Percentiles rank a stretch among this genome's conserved stretches.
Conservation (phyloP, 1,139 yeast genomes). For the Arxiozyma telluris region DNA sequence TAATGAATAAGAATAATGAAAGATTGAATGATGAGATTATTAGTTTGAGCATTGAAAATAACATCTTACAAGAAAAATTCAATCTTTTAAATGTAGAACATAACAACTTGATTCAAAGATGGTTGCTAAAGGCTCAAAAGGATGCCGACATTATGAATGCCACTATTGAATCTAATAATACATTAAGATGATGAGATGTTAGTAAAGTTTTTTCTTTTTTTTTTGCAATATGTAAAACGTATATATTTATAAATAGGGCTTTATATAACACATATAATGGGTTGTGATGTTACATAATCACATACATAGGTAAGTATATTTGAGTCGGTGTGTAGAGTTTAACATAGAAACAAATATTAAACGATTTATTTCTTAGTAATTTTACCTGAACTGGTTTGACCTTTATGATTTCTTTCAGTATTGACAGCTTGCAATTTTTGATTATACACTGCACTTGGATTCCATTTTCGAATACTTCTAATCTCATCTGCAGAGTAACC, state of each 20-base stretch:
- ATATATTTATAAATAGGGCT: too few relatives aligned
- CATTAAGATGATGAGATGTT: neutral
- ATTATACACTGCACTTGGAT: conserved; percentile 60
- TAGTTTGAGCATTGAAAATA: conserved; percentile 61
- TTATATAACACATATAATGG: neutral
- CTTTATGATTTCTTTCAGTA: conserved; percentile 11
- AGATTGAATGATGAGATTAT: conserved; percentile 63
- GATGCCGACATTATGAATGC: conserved; percentile 53
- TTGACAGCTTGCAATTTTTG: conserved; percentile 63
- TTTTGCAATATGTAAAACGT: neutral
- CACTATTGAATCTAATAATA: conserved; percentile 5
- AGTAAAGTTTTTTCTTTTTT: neutral
- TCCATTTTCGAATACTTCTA: conserved; percentile 72
- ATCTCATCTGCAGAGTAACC: conserved; percentile 91
- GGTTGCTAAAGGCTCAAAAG: conserved; percentile 48
- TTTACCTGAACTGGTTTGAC: neutral
- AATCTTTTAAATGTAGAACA: conserved; percentile 40
- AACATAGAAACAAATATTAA: neutral
- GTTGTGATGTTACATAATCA: neutral
- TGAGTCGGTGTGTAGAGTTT: neutral
- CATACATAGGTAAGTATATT: neutral
- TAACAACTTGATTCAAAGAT: conserved; percentile 44
- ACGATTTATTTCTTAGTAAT: neutral
- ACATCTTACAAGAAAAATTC: conserved; percentile 45
- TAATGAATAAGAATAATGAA: conserved; percentile 50